Conservation (phyloP, 176 grass and related monocot species). For the Raddia guianensis region DNA sequence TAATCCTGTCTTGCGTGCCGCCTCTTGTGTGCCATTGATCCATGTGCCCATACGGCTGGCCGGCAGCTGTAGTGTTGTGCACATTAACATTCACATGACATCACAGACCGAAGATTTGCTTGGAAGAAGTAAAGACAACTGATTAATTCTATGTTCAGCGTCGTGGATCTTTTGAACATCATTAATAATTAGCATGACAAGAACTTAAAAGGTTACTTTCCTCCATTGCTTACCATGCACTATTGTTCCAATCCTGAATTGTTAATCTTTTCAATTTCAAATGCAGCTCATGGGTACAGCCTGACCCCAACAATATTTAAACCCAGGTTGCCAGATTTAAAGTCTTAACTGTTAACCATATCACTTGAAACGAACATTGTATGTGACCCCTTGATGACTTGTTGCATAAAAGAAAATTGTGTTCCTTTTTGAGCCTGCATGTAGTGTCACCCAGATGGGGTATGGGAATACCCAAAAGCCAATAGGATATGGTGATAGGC, state of each 20-base stretch:
- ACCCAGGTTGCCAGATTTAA: too few species aligned
- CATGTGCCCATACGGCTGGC: background rate
- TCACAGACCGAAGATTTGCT: background rate
- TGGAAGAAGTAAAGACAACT: background rate
- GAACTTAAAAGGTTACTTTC: background rate
- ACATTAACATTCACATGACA: too few species aligned
- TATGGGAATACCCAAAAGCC: background rate
- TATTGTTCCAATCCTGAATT: background rate
- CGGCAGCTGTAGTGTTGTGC: background rate
- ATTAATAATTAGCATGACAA: background rate
- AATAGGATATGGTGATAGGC: background rate
- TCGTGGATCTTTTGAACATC: background rate
- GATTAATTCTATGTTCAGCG: background rate
- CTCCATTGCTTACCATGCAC: too few species aligned
- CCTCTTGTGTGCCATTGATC: background rate
- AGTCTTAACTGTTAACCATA: too few species aligned
- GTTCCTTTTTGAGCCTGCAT: slow-evolving; percentile 10
- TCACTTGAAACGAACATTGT: too few species aligned
- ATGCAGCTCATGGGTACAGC: background rate
- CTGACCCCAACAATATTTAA: too few species aligned
- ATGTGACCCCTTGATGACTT: too few species aligned
- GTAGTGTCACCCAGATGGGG: background rate
- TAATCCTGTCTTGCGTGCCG: background rate
- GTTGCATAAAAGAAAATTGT: background rate
- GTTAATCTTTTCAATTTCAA: background rate